These are phyloP conservation scores for Globisporangium splendens DNA, from an alignment of 352 stramenopile genomes.

Conservation along the genomic window DNA sequence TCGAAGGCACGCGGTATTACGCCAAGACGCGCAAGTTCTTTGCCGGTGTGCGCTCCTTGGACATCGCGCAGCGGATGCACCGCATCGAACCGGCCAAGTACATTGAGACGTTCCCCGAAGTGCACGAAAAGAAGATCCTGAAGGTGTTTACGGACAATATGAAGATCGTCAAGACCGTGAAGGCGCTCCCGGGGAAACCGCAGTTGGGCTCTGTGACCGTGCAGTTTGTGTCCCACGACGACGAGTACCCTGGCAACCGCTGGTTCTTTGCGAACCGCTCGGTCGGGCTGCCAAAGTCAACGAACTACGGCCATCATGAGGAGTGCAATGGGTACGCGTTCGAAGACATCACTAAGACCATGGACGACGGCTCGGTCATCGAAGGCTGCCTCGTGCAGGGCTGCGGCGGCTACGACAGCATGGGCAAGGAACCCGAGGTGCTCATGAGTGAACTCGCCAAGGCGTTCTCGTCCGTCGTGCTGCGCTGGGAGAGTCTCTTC, in stretches of 20 bases:
- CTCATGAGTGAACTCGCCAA: conserved; percentile 60
- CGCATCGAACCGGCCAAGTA: conserved; percentile 45
- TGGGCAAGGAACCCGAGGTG: conserved; percentile 30
- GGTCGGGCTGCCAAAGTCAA: conserved; percentile 35
- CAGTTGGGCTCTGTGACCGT: conserved; percentile 44
- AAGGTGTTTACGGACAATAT: conserved; percentile 48
- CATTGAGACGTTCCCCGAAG: conserved; percentile 60
- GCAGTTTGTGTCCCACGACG: conserved; percentile 38
- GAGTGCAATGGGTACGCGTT: conserved; percentile 73
- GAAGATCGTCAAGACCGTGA: conserved; percentile 50
- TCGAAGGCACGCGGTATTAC: conserved; percentile 46
- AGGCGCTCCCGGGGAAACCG: conserved; percentile 44
- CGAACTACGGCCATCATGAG: conserved; percentile 44
- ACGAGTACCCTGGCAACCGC: conserved; percentile 38
- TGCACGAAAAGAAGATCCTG: conserved; percentile 47
- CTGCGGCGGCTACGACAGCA: conserved; percentile 49
- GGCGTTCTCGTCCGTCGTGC: conserved; percentile 60
- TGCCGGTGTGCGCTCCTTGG: conserved; percentile 37
- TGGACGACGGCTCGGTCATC: conserved; percentile 30
- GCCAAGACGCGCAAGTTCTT: conserved; percentile 64
- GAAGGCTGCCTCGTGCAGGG: conserved; percentile 54
- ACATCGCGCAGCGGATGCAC: conserved; percentile 56
- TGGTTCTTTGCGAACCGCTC: conserved; percentile 53
- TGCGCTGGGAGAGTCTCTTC: conserved; percentile 68
- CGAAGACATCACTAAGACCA: conserved; percentile 38